phyloP scores from a whole-genome alignment of 305 asterid species.

The Ajuga reptans region DNA sequence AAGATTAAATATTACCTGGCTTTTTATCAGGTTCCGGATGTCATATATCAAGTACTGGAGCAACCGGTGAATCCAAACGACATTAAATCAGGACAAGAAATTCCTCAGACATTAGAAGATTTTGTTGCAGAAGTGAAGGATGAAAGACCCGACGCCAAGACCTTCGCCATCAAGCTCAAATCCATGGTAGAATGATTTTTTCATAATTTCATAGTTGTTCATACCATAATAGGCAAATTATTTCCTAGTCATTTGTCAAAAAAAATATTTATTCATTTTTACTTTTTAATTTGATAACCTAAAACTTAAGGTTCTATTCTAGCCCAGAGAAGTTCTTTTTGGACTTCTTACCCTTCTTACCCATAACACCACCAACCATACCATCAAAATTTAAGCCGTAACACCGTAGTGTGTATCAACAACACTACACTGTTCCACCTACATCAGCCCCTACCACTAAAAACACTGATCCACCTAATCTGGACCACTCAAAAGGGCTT shows the following conservation, averaged over 20 bases:
- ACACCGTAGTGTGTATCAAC: too few relatives aligned
- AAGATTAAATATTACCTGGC: background rate
- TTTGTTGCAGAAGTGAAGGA: conserved; percentile 48
- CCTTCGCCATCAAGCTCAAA: conserved; percentile 69
- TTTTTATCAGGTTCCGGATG: conserved; percentile 66
- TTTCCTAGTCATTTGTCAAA: background rate
- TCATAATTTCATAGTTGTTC: background rate
- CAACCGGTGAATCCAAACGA: conserved; percentile 38
- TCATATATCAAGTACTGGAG: conserved; percentile 69
- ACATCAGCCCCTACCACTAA: background rate
- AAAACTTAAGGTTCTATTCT: background rate
- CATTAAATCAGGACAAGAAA: conserved; percentile 27
- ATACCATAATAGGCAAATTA: background rate
- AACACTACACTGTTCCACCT: background rate
- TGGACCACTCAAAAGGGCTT: background rate
- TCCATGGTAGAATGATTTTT: conserved; percentile 48
- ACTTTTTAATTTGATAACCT: too few relatives aligned
- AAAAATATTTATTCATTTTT: too few relatives aligned
- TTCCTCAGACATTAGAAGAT: conserved; percentile 56
- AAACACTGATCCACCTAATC: background rate
- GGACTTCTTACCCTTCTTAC: background rate
- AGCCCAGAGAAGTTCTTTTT: background rate
- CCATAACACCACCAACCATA: background rate
- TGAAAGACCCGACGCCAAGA: conserved; percentile 52
- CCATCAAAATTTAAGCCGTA: too few relatives aligned